phyloP scores from a whole-genome alignment of 2,329 filamentous ascomycete genomes.

The Hypoxylon sp. region DNA sequence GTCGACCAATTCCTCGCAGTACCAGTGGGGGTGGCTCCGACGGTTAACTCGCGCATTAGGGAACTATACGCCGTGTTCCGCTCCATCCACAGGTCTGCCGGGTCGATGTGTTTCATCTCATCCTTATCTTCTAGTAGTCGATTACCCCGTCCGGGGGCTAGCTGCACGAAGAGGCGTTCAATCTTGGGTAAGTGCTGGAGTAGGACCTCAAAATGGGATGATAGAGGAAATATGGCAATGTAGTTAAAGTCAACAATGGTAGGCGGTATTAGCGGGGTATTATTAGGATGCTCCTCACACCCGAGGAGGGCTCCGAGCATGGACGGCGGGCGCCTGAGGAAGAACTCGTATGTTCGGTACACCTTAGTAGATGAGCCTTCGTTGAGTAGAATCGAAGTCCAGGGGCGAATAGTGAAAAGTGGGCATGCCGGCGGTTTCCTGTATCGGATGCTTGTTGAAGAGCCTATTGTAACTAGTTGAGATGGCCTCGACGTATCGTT shows the following conservation, averaged over 20 bases:
- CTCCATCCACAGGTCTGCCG: conserved; percentile 68
- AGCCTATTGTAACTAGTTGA: conserved; percentile 7
- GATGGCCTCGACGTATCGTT: conserved; percentile 6
- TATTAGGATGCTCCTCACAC: conserved; percentile 57
- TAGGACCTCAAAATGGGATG: conserved; percentile 70
- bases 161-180: conserved; percentile 68
- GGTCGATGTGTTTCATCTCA: conserved; percentile 59
- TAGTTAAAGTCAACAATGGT: conserved; percentile 69
- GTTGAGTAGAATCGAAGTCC: conserved; percentile 77
- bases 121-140: conserved; percentile 55
- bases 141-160: conserved; percentile 57
- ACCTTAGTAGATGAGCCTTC: conserved; percentile 81
- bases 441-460: conserved; percentile 20
- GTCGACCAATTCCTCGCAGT: conserved; percentile 57
- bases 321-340: conserved; percentile 74
- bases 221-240: conserved; percentile 77
- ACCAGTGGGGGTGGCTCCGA: conserved; percentile 28
- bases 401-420: conserved; percentile 73
- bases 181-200: conserved; percentile 65
- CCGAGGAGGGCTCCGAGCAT: conserved; percentile 69
- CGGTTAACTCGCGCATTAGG: conserved; percentile 59
- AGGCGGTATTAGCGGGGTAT: conserved; percentile 57
- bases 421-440: conserved; percentile 51
- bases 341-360: conserved; percentile 81
- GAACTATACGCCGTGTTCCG: conserved; percentile 66